Conservation (phyloP, 1,284 basidiomycete genomes). For the Thecaphora frezii region DNA sequence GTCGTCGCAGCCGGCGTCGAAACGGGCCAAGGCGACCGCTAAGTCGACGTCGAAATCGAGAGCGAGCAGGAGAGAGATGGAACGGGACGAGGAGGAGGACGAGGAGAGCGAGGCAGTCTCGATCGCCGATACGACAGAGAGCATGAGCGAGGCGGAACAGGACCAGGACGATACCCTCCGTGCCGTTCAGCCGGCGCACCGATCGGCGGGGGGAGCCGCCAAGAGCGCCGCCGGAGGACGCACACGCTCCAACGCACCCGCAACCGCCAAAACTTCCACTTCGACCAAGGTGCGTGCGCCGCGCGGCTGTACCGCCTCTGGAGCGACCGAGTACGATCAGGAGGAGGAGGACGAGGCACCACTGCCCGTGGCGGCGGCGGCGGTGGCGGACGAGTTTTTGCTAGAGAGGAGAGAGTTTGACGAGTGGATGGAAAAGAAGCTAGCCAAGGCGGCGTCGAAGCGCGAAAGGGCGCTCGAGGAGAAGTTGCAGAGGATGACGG, state of each 20-base stretch:
- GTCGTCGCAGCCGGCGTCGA: no score
- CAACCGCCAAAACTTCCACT: background rate
- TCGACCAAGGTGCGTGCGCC: no score
- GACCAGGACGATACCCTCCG: background rate
- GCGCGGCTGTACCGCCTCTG: slow-evolving; percentile 3
- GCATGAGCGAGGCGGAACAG: background rate
- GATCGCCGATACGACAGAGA: background rate
- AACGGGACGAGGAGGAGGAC: background rate
- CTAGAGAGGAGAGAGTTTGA: slow-evolving; percentile 22
- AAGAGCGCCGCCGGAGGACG: no score
- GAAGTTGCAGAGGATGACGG: slow-evolving; percentile 20
- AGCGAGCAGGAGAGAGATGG: background rate
- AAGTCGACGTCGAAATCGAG: background rate
- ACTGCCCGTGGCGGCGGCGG: background rate
- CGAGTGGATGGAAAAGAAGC: slow-evolving; percentile 31
- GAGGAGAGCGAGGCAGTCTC: background rate
- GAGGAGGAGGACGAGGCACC: slow-evolving; percentile 5
- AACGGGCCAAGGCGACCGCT: no score
- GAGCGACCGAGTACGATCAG: slow-evolving; percentile 3
- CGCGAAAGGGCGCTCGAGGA: slow-evolving; percentile 40
- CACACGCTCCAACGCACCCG: no score
- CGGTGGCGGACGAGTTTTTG: slow-evolving; percentile 20
- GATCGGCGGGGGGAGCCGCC: no score
- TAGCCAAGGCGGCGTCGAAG: slow-evolving; percentile 21
- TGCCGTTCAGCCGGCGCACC: no score